A percentile compares a stretch with the other conserved stretches of the same genome.
These are phyloP conservation scores for Coemansia sp. DNA, from an alignment of 192 early-diverging fungal species.

Conservation along the genomic window DNA sequence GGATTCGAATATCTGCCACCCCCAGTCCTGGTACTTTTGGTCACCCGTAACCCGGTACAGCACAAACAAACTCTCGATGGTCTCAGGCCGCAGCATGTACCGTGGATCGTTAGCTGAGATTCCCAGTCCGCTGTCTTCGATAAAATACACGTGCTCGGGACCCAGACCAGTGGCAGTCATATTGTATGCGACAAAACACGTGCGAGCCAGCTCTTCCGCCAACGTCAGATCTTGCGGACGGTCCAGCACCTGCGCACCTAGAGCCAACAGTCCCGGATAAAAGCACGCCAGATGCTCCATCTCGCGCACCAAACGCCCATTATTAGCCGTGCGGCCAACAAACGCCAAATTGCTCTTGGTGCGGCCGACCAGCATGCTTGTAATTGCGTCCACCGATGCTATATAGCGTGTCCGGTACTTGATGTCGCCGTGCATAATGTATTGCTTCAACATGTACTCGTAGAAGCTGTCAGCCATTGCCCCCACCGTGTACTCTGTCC, in stretches of 20 bases:
- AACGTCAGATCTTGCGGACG: slow-evolving; percentile 65
- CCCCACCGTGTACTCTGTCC: slow-evolving; percentile 67
- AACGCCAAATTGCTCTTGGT: slow-evolving; percentile 11
- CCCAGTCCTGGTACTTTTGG: slow-evolving; percentile 71
- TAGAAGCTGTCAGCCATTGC: slow-evolving; percentile 89
- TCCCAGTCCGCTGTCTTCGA: slow-evolving; percentile 8
- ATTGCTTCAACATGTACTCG: slow-evolving; percentile 93
- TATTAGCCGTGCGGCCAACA: slow-evolving; percentile 13
- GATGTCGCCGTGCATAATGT: slow-evolving; percentile 68
- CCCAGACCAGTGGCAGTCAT: slow-evolving; percentile 75
- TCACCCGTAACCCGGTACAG: slow-evolving; percentile 85
- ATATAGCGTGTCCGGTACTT: slow-evolving; percentile 70
- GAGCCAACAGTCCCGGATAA: slow-evolving; percentile 77
- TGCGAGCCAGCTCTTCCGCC: slow-evolving; percentile 72
- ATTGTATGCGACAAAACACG: slow-evolving; percentile 79
- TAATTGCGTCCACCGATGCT: slow-evolving; percentile 63
- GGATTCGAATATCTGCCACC: slow-evolving; percentile 81
- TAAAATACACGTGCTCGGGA: slow-evolving; percentile 75
- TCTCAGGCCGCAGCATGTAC: slow-evolving; percentile 83
- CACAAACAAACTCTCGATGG: slow-evolving; percentile 83
- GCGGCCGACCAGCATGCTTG: slow-evolving; percentile 39
- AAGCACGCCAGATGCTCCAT: slow-evolving; percentile 98
- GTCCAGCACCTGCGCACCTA: slow-evolving; percentile 60
- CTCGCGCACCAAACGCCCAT: slow-evolving; percentile 50
- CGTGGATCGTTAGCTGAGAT: slow-evolving; percentile 4